A percentile compares a stretch with the other conserved stretches of the same genome.
Evolutionary conservation across 2,329 filamentous ascomycete genomes (phyloP).

Genomic region (Nannizzia gypsea): DNA sequence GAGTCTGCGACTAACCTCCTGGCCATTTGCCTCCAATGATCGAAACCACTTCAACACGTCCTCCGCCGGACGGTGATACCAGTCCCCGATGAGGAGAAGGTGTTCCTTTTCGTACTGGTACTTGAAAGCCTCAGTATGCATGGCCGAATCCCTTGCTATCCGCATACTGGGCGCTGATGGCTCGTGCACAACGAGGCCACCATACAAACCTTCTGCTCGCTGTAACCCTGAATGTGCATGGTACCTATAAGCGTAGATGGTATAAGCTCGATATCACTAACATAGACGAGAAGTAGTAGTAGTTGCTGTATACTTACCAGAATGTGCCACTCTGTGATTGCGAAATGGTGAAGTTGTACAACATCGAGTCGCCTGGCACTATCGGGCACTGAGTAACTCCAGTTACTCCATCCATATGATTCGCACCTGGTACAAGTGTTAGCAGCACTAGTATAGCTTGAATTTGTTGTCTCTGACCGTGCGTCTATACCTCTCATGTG

Average conservation of each 20-base stretch:
- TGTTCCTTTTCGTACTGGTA: constrained; percentile 30
- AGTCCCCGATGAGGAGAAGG: constrained; percentile 39
- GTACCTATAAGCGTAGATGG: constrained; percentile 14
- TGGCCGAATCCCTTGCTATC: constrained; percentile 14
- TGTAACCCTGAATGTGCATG: constrained; percentile 37
- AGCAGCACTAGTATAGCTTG: not conserved
- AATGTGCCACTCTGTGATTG: constrained; percentile 34
- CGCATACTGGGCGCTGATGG: constrained; percentile 19
- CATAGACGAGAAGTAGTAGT: not conserved
- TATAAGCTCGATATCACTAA: too few relatives aligned
- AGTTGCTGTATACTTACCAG: constrained; percentile 27
- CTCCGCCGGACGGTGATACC: constrained; percentile 36
- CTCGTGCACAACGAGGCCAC: constrained; percentile 37
- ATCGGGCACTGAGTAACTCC: constrained; percentile 58
- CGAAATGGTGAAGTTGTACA: constrained; percentile 32
- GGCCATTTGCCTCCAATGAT: constrained; percentile 33
- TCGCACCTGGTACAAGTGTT: constrained; percentile 11
- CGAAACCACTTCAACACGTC: constrained; percentile 37
- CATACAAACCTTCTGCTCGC: constrained; percentile 38
- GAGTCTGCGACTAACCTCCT: constrained; percentile 29
- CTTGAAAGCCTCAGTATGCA: constrained; percentile 10
- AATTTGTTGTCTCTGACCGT: too few relatives aligned
- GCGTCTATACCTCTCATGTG: constrained; percentile 28
- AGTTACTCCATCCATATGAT: constrained; percentile 33
- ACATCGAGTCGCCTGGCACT: constrained; percentile 43